phyloP scores from a whole-genome alignment of 257 asterid genomes.

The Leptodermis oblonga region DNA sequence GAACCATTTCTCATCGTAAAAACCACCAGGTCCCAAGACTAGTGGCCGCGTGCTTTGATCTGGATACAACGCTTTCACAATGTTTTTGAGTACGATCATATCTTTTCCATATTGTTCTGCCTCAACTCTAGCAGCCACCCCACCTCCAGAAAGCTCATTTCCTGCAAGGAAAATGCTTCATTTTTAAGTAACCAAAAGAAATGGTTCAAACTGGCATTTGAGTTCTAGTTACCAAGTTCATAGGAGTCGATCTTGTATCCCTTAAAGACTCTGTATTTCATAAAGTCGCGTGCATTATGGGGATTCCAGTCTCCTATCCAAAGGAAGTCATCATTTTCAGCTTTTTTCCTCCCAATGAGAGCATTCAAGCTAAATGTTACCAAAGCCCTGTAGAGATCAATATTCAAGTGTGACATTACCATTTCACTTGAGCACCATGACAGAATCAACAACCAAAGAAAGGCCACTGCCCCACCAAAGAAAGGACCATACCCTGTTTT shows the following conservation, averaged over 20 bases:
- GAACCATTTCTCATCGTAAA: constrained; percentile 65
- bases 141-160: constrained; percentile 68
- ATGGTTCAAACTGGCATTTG: not conserved
- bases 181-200: not conserved
- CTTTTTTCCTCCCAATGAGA: constrained; percentile 45
- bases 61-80: constrained; percentile 45
- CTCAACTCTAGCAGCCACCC: constrained; percentile 48
- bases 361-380: constrained; percentile 77
- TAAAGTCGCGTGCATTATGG: constrained; percentile 52
- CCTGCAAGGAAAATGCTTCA: constrained; percentile 31
- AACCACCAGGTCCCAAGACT: constrained; percentile 77
- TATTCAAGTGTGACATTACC: not conserved
- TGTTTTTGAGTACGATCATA: constrained; percentile 34
- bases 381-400: constrained; percentile 38
- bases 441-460: not conserved
- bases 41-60: constrained; percentile 39
- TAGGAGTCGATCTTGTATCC: constrained; percentile 81
- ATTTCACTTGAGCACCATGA: not conserved
- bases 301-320: constrained; percentile 64
- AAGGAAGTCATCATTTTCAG: constrained; percentile 21
- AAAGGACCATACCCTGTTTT: constrained; percentile 46
- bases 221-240: constrained; percentile 53
- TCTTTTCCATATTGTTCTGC: constrained; percentile 75
- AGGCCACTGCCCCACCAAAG: not conserved
- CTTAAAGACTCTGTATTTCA: constrained; percentile 49